These are phyloP conservation scores for Paxillus ammoniavirescens DNA, from an alignment of 768 basidiomycete species.

Conservation along the genomic window DNA sequence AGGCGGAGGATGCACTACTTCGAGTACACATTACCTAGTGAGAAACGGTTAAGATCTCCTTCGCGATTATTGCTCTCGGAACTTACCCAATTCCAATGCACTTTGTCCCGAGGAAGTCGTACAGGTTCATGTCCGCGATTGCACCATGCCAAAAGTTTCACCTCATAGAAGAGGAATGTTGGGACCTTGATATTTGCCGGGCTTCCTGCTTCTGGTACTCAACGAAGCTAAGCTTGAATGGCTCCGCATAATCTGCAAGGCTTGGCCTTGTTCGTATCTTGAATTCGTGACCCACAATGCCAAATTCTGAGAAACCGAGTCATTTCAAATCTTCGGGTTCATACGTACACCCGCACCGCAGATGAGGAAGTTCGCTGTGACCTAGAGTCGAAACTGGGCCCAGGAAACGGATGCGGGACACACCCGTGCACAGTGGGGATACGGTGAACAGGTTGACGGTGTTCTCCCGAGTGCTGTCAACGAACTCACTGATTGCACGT, in stretches of 20 bases:
- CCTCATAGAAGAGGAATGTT: constrained; percentile 45
- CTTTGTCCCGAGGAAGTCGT: constrained; percentile 48
- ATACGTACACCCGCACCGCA: constrained; percentile 36
- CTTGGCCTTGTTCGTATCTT: constrained; percentile 33
- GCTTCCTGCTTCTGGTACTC: constrained; percentile 26
- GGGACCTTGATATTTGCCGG: constrained; percentile 31
- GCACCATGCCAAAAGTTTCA: constrained; percentile 47
- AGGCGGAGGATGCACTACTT: constrained; percentile 60
- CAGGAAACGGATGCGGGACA: constrained; percentile 65
- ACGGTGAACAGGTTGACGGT: constrained; percentile 37
- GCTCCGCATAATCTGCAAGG: constrained; percentile 38
- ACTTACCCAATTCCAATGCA: constrained; percentile 49
- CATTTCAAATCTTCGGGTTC: neutral
- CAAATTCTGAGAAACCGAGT: constrained; percentile 34
- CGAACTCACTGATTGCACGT: constrained; percentile 1
- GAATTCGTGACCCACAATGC: constrained; percentile 45
- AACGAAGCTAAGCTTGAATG: constrained; percentile 36
- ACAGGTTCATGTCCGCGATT: constrained; percentile 43
- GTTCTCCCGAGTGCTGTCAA: too few species aligned
- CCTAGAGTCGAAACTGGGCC: constrained; percentile 18
- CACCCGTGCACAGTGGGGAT: constrained; percentile 55
- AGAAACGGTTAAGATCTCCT: constrained; percentile 24
- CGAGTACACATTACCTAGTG: constrained; percentile 43
- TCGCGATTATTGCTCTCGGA: neutral
- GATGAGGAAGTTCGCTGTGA: constrained; percentile 39